A percentile compares a stretch with the other conserved stretches of the same genome.
These are phyloP conservation scores for Podila minutissima DNA, from an alignment of 192 early-diverging fungal species.

Conservation along the genomic window DNA sequence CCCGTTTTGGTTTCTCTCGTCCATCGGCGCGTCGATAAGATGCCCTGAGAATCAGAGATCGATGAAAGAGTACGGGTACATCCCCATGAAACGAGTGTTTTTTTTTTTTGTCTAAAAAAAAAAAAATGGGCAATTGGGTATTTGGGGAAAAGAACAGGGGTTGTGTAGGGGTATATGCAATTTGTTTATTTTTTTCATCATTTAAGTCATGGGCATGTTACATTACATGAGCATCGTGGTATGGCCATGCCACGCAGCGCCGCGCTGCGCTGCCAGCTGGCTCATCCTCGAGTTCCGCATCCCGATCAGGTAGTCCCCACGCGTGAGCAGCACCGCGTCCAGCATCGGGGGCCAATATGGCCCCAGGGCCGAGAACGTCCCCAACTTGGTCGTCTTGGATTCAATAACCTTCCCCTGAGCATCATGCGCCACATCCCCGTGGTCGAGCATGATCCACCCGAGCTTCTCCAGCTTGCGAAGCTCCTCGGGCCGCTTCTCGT, in stretches of 20 bases:
- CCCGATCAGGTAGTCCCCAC: constrained; percentile 40
- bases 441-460: constrained; percentile 43
- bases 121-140: neutral
- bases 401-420: constrained; percentile 4
- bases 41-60: too few relatives aligned
- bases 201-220: neutral
- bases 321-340: constrained; percentile 40
- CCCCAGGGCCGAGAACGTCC: constrained; percentile 12
- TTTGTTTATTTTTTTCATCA: too few relatives aligned
- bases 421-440: constrained; percentile 30
- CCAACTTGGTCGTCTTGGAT: constrained; percentile 28
- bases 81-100: too few relatives aligned
- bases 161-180: too few relatives aligned
- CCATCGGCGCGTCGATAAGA: too few relatives aligned
- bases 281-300: constrained; percentile 45
- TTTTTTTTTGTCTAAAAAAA: too few relatives aligned
- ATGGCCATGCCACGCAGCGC: constrained; percentile 32
- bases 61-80: too few relatives aligned
- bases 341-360: constrained; percentile 42
- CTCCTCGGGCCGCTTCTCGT: constrained; percentile 21
- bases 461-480: constrained; percentile 26
- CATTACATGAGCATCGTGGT: constrained; percentile 32
- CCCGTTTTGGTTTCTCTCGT: too few relatives aligned
- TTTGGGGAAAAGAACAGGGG: neutral
- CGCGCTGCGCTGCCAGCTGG: constrained; percentile 24